Percentiles rank a stretch among this genome's conserved stretches.
Conservation (phyloP, 352 stramenopile species). For the Phytophthora brassicae region DNA sequence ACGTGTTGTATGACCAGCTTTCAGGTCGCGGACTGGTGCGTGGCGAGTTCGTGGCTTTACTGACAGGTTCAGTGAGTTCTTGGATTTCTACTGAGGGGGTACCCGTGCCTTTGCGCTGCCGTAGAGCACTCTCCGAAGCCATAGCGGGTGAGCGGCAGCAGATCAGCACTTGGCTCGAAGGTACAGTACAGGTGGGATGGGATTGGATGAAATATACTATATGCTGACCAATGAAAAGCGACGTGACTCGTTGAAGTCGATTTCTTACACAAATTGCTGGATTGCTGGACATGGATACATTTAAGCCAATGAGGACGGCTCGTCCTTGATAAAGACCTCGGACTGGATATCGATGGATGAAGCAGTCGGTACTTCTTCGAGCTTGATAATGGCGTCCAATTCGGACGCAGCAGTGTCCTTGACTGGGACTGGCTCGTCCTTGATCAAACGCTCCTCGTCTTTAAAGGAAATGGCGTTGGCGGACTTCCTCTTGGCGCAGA, state of each 20-base stretch:
- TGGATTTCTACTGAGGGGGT: conserved; percentile 13
- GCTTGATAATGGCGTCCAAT: not conserved
- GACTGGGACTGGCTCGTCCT: conserved; percentile 1
- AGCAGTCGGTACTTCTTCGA: not conserved
- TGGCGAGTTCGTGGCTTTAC: not conserved
- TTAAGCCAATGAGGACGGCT: conserved; percentile 3
- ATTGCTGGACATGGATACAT: no score
- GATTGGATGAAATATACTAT: not conserved
- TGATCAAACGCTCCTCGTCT: not conserved
- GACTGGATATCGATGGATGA: not conserved
- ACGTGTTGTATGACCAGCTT: conserved; percentile 52
- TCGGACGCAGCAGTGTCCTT: not conserved
- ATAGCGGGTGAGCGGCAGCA: no score
- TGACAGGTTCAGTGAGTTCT: not conserved
- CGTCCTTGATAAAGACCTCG: conserved; percentile 5
- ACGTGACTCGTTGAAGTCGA: no score
- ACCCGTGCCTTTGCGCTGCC: conserved; percentile 20
- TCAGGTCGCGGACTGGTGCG: conserved; percentile 28
- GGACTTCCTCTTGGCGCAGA: not conserved
- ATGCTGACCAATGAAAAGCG: not conserved
- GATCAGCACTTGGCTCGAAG: not conserved
- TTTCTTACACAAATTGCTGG: no score
- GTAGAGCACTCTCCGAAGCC: conserved; percentile 8
- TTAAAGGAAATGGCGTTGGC: not conserved
- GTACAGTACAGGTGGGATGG: not conserved